A percentile compares a stretch with the other conserved stretches of the same genome.
These are phyloP conservation scores for Cystobasidium ongulense DNA, from an alignment of 768 basidiomycete species.

Conservation along the genomic window DNA sequence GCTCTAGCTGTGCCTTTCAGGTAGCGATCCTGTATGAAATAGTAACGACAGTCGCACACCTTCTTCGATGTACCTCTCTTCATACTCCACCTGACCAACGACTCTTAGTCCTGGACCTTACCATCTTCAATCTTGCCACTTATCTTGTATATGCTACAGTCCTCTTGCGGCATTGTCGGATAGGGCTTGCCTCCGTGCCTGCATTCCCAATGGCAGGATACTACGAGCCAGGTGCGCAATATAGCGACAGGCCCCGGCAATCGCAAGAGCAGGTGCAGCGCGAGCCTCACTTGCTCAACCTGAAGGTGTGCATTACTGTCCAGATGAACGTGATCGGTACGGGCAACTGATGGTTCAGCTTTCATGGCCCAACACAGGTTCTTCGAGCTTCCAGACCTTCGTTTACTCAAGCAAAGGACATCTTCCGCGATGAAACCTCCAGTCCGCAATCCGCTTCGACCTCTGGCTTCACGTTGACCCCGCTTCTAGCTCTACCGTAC, in stretches of 20 bases:
- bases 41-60: too few relatives aligned
- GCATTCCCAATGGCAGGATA: background rate
- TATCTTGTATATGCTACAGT: background rate
- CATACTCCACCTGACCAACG: too few relatives aligned
- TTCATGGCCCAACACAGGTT: background rate
- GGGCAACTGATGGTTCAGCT: background rate
- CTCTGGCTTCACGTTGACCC: conserved; percentile 20
- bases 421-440: conserved; percentile 2
- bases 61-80: too few relatives aligned
- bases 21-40: too few relatives aligned
- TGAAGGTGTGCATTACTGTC: background rate
- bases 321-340: background rate
- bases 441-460: background rate
- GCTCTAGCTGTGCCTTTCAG: too few relatives aligned
- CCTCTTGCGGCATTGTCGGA: background rate
- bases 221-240: background rate
- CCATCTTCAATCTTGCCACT: background rate
- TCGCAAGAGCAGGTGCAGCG: background rate
- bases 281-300: conserved; percentile 13
- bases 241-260: background rate
- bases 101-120: too few relatives aligned
- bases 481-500: conserved; percentile 21
- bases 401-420: background rate
- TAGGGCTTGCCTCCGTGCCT: too few relatives aligned
- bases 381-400: conserved; percentile 21